These are phyloP conservation scores for Croton laevigatus DNA, from an alignment of 441 rosid genomes.

Conservation along the genomic window DNA sequence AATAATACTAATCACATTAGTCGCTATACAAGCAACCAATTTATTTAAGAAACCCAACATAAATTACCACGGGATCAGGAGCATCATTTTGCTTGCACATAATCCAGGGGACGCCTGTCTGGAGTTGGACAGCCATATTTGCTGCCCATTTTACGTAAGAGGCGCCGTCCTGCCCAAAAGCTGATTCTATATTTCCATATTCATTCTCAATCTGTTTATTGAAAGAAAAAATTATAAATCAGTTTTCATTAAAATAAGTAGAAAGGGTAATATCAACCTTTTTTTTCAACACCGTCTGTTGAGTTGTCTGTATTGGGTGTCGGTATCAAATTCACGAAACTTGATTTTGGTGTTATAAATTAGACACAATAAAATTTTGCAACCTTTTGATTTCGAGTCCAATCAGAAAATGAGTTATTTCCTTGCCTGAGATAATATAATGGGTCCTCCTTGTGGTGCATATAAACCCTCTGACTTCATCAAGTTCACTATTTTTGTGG, in stretches of 20 bases:
- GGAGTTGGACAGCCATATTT: slow-evolving; percentile 58
- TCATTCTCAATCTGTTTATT: slow-evolving; percentile 68
- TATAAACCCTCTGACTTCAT: slow-evolving; percentile 61
- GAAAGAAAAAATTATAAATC: background rate
- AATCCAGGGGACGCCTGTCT: slow-evolving; percentile 90
- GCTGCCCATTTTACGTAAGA: slow-evolving; percentile 78
- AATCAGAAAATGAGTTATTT: too few relatives aligned
- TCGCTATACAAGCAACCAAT: too few relatives aligned
- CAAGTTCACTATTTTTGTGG: slow-evolving; percentile 54
- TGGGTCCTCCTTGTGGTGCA: slow-evolving; percentile 90
- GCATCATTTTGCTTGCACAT: slow-evolving; percentile 95
- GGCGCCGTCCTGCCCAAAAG: slow-evolving; percentile 47
- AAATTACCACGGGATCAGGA: slow-evolving; percentile 70
- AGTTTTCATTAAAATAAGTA: background rate
- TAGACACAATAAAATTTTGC: too few relatives aligned
- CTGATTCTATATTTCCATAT: slow-evolving; percentile 52
- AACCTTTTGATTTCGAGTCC: too few relatives aligned
- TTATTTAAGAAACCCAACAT: too few relatives aligned
- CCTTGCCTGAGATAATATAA: slow-evolving; percentile 71
- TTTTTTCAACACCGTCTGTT: too few relatives aligned
- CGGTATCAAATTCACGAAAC: too few relatives aligned
- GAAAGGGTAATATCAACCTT: background rate
- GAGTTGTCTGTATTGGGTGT: too few relatives aligned
- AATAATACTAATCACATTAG: background rate
- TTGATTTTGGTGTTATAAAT: too few relatives aligned